Evolutionary conservation across 306 rosid species (phyloP), one percentile per base, ranked within the genome.

Genomic region (Inga laurina): DNA sequence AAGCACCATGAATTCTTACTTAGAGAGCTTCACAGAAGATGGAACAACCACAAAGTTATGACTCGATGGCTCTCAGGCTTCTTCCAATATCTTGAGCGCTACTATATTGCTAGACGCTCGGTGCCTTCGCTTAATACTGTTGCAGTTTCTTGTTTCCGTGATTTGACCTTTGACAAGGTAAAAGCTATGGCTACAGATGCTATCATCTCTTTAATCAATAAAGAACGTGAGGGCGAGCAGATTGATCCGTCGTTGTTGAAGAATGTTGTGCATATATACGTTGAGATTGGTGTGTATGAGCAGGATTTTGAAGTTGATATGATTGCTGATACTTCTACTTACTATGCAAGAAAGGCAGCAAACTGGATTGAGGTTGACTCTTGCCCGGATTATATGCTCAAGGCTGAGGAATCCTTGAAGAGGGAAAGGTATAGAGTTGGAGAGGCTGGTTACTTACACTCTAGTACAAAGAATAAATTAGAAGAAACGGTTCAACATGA

Each of bases 1-100:
- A 90, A 86, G 82, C 88, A 84, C 3, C 86, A 84, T 67, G 91
- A 88, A 34, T 86, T 80, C 72, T 80, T 90, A 88, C 73, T 90
- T 74, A 85, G 80, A 35, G 93, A 90, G 79, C 87, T 90, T 61
- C 82, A 84, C 32, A 84, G 46, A 51, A 84, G 93, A 83, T 88
- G 93, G 93, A 61, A 57, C 16, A 86, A 70, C 66, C 84, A 83
- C 67, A 86, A 83, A 69, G 30, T 83, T 59, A 59, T 59, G 64
- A 59, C 5, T 4, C 10, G 3, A 10, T 59, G 14, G 66, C 66
- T 59, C 32, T 59, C 15, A 3, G 15, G 15, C 27, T 59, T 22
- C 66, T 59, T 59, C 66, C 32, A 4, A n/a, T 22, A 22, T 22
- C 66, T 59, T 10, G 66, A 59, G 3, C 15, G 66, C 34, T 59